phyloP scores from a whole-genome alignment of 305 asterid species.

The Fraxinus albicans region DNA sequence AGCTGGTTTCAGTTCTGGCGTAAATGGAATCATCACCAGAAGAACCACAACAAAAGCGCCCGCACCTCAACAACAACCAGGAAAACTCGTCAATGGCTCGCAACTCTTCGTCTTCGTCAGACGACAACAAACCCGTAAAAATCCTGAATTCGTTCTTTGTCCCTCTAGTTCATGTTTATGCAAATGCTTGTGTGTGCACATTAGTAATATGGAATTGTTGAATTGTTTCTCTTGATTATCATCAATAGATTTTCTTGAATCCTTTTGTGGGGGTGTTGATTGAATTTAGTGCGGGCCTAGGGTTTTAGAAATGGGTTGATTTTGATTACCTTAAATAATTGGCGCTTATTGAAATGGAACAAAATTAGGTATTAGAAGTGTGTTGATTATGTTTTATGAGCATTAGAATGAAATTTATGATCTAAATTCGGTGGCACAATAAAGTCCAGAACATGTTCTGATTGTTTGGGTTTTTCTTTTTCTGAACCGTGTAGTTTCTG shows the following conservation, averaged over 20 bases:
- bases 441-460: neutral
- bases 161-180: neutral
- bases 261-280: neutral
- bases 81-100: slow-evolving; percentile 53
- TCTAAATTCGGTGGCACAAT: neutral
- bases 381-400: slow-evolving; percentile 9
- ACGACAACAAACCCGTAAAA: slow-evolving; percentile 48
- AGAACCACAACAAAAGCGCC: slow-evolving; percentile 61
- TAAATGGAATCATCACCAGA: slow-evolving; percentile 48
- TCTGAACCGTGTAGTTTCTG: neutral
- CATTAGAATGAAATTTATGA: neutral
- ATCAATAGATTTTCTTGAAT: neutral
- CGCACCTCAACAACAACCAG: slow-evolving; percentile 37
- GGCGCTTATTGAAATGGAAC: neutral
- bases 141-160: neutral
- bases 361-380: neutral
- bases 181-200: neutral
- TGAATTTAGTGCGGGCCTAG: slow-evolving; percentile 1
- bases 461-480: slow-evolving; percentile 1
- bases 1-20: slow-evolving; percentile 26
- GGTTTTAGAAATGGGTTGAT: slow-evolving; percentile 11
- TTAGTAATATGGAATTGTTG: neutral
- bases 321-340: neutral
- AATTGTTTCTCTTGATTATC: neutral
- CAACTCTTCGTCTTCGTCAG: slow-evolving; percentile 50